Base-by-base conservation (phyloP, 495 filamentous ascomycete species). In the Neohortaea acidophila region DNA sequence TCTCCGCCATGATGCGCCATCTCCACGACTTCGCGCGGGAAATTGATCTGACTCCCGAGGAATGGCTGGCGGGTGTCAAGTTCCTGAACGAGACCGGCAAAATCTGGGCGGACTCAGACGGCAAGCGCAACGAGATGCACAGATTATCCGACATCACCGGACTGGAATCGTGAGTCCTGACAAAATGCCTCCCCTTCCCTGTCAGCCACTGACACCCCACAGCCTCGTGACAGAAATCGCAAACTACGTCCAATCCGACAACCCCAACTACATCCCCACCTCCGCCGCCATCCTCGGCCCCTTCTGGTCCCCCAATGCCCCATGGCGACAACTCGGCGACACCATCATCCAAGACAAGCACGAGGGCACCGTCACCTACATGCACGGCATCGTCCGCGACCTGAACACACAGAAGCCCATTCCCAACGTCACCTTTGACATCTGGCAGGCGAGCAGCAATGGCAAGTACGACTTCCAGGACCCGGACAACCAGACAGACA, bases 381-480 rank as follows among this genome's bases (percentile, higher is more conserved):
- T 87, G 79, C 77, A 84, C 67, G 81, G 81, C 44, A 61, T 66
- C 34, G 69, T 87, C 48, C 64, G 56, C 40, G 81, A 87, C 60
- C 69, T 83, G 52, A 67, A 72, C 37, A 83, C 81, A 17, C 74
- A 75, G 49, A 65, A 71, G 59, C 75, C 75, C 39, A 77, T 87
- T 56, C 68, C 62, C 33, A 59, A 60, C 50, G 81, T 79, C 51
- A 74, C 79, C 38, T 71, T 87, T 53, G 82, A 89, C 57, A 77
- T 85, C 65, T 89, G 82, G 82, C 79, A 89, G 56, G 79, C 80
- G 27, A 78, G 72, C 5, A 67, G 79, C 59, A 89, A 86, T 65
- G 81, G 80, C 53, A 72, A 79, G 55, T 89, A 89, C 70, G 82
- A 89, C 58, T 84, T 84, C 74, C 82, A 89, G 63, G 82, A 86